phyloP scores from a whole-genome alignment of 768 basidiomycete species.

The Boletus bicolor region DNA sequence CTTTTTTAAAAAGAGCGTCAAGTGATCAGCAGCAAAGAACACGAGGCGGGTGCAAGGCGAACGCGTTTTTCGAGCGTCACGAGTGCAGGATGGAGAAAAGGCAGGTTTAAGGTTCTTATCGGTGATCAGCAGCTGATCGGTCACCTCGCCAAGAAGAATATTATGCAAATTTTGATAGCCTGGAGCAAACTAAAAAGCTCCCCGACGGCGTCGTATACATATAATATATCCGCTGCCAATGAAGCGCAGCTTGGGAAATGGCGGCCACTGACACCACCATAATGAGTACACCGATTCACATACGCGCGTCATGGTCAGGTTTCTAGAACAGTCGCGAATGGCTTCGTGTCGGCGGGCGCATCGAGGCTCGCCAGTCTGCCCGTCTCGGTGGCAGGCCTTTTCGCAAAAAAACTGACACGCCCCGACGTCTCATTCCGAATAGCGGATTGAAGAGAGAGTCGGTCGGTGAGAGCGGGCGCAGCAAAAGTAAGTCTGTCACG shows the following conservation, averaged over 20 bases:
- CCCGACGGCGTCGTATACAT: not conserved
- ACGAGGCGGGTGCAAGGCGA: conserved; percentile 13
- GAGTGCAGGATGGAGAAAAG: not conserved
- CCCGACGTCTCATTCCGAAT: not conserved
- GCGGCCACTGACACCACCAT: not conserved
- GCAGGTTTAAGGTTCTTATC: not conserved
- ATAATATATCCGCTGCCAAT: not conserved
- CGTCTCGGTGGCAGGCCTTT: not conserved
- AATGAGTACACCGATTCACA: not conserved
- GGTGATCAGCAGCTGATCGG: not conserved
- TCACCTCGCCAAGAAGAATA: not conserved
- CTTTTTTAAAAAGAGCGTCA: not conserved
- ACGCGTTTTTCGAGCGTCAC: conserved; percentile 3
- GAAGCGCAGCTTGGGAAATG: not conserved
- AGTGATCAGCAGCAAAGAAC: not conserved
- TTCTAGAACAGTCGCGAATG: not conserved
- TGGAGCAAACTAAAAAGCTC: not conserved
- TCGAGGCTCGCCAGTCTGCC: not conserved
- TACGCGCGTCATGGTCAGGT: not conserved
- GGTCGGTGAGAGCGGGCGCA: not conserved
- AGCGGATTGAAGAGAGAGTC: not conserved
- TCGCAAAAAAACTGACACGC: not conserved
- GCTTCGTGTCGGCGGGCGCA: not conserved
- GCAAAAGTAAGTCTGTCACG: conserved; percentile 3
- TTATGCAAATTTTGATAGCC: not conserved